A percentile compares a stretch with the other conserved stretches of the same genome.
These are phyloP conservation scores for Apostasia ramifera DNA, from an alignment of 106 monocot species.

Conservation along the genomic window DNA sequence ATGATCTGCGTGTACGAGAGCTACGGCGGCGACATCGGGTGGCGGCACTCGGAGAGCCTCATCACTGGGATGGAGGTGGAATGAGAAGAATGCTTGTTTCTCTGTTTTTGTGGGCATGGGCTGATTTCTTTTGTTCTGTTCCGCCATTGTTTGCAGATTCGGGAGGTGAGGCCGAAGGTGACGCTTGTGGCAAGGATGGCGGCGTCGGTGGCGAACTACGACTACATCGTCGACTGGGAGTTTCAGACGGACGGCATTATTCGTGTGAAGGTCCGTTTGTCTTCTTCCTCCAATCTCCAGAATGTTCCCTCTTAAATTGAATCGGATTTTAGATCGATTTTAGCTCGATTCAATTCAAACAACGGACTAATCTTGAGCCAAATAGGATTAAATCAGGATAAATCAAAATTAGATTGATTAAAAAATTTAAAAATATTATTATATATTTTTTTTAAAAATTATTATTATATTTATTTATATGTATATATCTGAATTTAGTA, in stretches of 20 bases:
- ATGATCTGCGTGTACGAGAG: constrained; percentile 86
- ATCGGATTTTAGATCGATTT: no score
- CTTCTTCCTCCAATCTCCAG: neutral
- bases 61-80: constrained; percentile 66
- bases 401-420: no score
- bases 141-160: constrained; percentile 28
- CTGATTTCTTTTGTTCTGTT: neutral
- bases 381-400: no score
- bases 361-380: no score
- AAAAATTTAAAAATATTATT: no score
- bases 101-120: neutral
- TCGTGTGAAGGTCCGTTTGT: constrained; percentile 57
- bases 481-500: no score
- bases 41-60: constrained; percentile 90
- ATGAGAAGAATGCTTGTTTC: neutral
- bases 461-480: no score
- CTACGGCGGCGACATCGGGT: constrained; percentile 76
- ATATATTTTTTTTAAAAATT: no score
- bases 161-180: constrained; percentile 88
- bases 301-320: neutral
- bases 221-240: constrained; percentile 97
- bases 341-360: no score
- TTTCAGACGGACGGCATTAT: constrained; percentile 93
- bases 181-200: constrained; percentile 92
- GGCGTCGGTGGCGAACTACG: constrained; percentile 93